These are phyloP conservation scores for Mortierella sp. DNA, from an alignment of 371 early-diverging fungal genomes.

Conservation along the genomic window DNA sequence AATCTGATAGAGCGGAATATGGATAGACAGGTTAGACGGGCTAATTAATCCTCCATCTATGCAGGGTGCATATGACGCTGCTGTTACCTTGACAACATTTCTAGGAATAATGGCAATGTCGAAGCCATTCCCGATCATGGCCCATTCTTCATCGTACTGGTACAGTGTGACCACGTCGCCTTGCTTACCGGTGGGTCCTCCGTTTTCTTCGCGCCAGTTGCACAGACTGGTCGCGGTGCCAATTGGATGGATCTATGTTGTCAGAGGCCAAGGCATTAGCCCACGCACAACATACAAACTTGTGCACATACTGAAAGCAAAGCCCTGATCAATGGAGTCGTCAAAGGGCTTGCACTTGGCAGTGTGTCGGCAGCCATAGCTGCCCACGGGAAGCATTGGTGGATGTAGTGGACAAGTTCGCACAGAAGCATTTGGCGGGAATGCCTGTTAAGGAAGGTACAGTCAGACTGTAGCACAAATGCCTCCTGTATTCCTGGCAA, in stretches of 20 bases:
- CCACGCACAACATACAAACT: too few species aligned
- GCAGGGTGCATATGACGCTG: neutral
- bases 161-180: constrained; percentile 78
- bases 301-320: too few species aligned
- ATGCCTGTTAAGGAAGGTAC: too few species aligned
- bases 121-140: constrained; percentile 66
- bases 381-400: too few species aligned
- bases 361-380: too few species aligned
- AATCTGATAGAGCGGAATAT: constrained; percentile 21
- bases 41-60: too few species aligned
- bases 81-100: constrained; percentile 79
- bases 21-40: too few species aligned
- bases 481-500: too few species aligned
- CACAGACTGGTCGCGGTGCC: constrained; percentile 77
- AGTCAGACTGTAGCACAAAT: too few species aligned
- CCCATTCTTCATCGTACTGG: constrained; percentile 86
- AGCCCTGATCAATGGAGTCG: neutral
- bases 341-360: too few species aligned
- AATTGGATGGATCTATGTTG: constrained; percentile 48
- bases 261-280: neutral
- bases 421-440: too few species aligned
- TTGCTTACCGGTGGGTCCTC: constrained; percentile 79
- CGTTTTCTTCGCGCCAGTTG: constrained; percentile 81
- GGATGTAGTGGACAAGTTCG: too few species aligned
- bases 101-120: constrained; percentile 79